These are phyloP conservation scores for Hypoxylon sp. DNA, from an alignment of 2,329 filamentous ascomycete species.

Conservation along the genomic window DNA sequence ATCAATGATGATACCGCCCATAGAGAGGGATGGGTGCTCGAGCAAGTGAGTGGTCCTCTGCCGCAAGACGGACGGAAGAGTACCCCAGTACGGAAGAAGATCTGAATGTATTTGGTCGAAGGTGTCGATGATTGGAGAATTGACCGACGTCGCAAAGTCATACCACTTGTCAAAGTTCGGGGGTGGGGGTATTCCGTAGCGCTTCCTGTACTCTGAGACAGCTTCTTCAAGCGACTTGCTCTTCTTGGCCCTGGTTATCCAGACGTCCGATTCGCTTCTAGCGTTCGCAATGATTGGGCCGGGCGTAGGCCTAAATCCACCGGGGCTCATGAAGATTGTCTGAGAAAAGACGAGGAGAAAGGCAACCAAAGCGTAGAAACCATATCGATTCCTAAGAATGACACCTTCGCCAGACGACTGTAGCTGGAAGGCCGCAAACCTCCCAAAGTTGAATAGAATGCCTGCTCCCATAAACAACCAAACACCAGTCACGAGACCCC, in stretches of 20 bases:
- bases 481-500: slow-evolving; percentile 42
- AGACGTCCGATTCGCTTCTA: slow-evolving; percentile 61
- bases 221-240: slow-evolving; percentile 71
- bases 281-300: slow-evolving; percentile 63
- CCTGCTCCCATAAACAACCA: slow-evolving; percentile 50
- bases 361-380: slow-evolving; percentile 35
- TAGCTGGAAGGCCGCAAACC: slow-evolving; percentile 15
- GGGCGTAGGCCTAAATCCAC: slow-evolving; percentile 37
- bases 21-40: slow-evolving; percentile 50
- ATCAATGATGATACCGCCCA: slow-evolving; percentile 56
- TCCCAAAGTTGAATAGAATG: slow-evolving; percentile 45
- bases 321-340: slow-evolving; percentile 38
- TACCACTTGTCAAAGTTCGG: slow-evolving; percentile 83
- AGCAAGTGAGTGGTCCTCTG: slow-evolving; percentile 60
- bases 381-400: slow-evolving; percentile 43
- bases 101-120: slow-evolving; percentile 78
- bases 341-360: slow-evolving; percentile 46
- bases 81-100: slow-evolving; percentile 78
- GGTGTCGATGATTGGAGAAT: slow-evolving; percentile 77
- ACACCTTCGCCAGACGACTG: slow-evolving; percentile 32
- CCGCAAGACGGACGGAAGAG: slow-evolving; percentile 73
- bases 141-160: slow-evolving; percentile 72
- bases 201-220: slow-evolving; percentile 74
- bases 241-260: slow-evolving; percentile 62
- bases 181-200: slow-evolving; percentile 77